phyloP scores from a whole-genome alignment of 164 flowering plant species.

The Cinnamomum micranthum region DNA sequence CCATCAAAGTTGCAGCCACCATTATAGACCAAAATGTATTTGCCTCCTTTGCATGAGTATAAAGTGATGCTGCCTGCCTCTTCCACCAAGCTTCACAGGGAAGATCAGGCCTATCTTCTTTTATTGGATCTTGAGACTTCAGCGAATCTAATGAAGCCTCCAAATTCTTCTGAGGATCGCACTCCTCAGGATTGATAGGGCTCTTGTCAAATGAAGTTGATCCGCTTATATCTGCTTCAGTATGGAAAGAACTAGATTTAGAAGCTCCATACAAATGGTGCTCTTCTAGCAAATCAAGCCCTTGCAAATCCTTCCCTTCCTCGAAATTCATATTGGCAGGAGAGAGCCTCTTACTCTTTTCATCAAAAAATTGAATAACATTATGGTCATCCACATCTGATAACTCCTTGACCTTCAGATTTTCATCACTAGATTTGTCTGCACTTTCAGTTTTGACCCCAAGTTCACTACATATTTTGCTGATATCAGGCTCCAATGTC shows the following conservation, averaged over 20 bases:
- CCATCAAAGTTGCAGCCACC: constrained; percentile 90
- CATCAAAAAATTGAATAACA: constrained; percentile 38
- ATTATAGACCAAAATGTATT: constrained; percentile 82
- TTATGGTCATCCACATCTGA: constrained; percentile 38
- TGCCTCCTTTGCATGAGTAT: constrained; percentile 76
- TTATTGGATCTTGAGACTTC: constrained; percentile 5
- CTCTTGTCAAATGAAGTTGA: constrained; percentile 13
- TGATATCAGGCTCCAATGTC: constrained; percentile 38
- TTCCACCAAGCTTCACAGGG: constrained; percentile 97
- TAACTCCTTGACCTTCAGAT: constrained; percentile 33
- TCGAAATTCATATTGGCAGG: constrained; percentile 33
- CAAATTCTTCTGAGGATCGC: constrained; percentile 10
- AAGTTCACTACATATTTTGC: constrained; percentile 30
- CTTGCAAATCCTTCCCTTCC: constrained; percentile 33
- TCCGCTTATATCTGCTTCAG: constrained; percentile 22
- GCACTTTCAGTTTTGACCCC: constrained; percentile 19
- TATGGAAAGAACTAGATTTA: constrained; percentile 17
- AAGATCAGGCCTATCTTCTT: constrained; percentile 44
- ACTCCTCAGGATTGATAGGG: constrained; percentile 7
- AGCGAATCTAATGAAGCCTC: constrained; percentile 16
- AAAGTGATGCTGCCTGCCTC: constrained; percentile 62
- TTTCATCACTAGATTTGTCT: constrained; percentile 38
- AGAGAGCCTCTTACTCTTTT: constrained; percentile 31
- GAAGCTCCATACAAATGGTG: constrained; percentile 36
- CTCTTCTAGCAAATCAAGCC: constrained; percentile 42